Conservation (phyloP, 257 asterid genomes). For the Linaria vulgaris region DNA sequence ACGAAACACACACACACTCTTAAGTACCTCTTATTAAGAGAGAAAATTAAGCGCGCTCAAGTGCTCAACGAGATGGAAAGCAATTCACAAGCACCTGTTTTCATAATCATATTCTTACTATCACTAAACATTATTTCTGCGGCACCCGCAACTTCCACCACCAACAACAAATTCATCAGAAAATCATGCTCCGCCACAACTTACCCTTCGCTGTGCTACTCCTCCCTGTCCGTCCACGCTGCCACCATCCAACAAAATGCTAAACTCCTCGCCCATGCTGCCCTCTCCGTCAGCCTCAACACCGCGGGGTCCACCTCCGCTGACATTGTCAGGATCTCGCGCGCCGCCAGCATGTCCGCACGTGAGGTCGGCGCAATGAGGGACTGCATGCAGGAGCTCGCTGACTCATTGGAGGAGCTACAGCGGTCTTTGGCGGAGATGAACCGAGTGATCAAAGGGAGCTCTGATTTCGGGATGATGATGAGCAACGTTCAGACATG, state of each 20-base stretch:
- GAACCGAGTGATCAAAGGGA: slow-evolving; percentile 28
- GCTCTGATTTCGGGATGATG: slow-evolving; percentile 32
- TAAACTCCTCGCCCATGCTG: slow-evolving; percentile 50
- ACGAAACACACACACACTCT: no score
- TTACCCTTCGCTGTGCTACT: slow-evolving; percentile 66
- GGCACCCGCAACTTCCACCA: no score
- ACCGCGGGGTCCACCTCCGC: slow-evolving; percentile 45
- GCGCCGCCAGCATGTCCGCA: slow-evolving; percentile 36
- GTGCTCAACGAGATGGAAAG: no score
- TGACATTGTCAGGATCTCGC: slow-evolving; percentile 40
- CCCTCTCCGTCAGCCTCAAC: slow-evolving; percentile 50
- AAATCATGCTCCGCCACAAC: slow-evolving; percentile 60
- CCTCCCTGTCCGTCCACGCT: slow-evolving; percentile 56
- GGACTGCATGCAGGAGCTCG: slow-evolving; percentile 68
- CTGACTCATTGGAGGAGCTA: slow-evolving; percentile 49
- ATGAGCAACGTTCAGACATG: slow-evolving; percentile 65
- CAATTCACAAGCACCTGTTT: slow-evolving; percentile 22
- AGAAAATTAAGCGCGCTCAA: no score
- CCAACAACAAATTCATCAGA: slow-evolving; percentile 49
- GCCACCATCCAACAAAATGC: slow-evolving; percentile 45
- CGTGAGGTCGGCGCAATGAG: slow-evolving; percentile 60
- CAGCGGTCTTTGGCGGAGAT: slow-evolving; percentile 47
- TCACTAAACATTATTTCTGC: no score
- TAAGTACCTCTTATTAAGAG: no score
- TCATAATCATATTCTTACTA: slow-evolving; percentile 22